These are phyloP conservation scores for Ceratopteris richardii DNA, from an alignment of 75 land plant genomes.

Conservation along the genomic window DNA sequence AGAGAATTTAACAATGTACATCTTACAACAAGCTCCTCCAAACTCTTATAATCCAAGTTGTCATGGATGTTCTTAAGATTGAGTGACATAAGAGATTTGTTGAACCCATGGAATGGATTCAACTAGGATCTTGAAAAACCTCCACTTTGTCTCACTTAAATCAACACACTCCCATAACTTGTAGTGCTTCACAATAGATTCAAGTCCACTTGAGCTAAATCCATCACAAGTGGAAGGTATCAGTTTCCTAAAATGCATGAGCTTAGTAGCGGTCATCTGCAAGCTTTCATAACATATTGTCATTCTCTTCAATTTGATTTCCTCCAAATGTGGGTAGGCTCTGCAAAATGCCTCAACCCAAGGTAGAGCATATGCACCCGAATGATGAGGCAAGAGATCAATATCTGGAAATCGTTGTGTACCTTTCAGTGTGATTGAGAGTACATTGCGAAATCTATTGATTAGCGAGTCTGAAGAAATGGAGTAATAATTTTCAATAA, in stretches of 20 bases:
- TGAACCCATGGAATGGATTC: conserved; percentile 45
- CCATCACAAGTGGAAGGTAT: conserved; percentile 46
- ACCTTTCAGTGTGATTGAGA: conserved; percentile 41
- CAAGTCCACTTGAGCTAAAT: conserved; percentile 45
- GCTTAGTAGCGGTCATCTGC: conserved; percentile 20
- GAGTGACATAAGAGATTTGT: conserved; percentile 37
- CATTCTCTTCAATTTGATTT: conserved; percentile 55
- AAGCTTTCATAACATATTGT: conserved; percentile 46
- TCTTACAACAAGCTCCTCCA: conserved; percentile 51
- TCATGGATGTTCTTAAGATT: conserved; percentile 42
- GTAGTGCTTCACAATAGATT: conserved; percentile 47
- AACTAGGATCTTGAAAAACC: conserved; percentile 49
- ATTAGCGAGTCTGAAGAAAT: conserved; percentile 31
- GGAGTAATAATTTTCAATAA: conserved; percentile 54
- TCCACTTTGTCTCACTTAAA: too few relatives aligned
- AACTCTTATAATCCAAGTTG: conserved; percentile 32
- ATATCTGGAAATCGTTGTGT: conserved; percentile 52
- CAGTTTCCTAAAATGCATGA: conserved; percentile 31
- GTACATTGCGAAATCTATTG: conserved; percentile 33
- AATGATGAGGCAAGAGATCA: conserved; percentile 44
- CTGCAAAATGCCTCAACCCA: conserved; percentile 34
- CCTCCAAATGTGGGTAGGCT: conserved; percentile 40
- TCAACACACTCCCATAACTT: too few relatives aligned
- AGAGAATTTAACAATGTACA: conserved; percentile 40
- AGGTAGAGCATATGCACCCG: conserved; percentile 43